These are phyloP conservation scores for Yueomyces sinensis DNA, from an alignment of 805 yeast genomes.

Conservation along the genomic window DNA sequence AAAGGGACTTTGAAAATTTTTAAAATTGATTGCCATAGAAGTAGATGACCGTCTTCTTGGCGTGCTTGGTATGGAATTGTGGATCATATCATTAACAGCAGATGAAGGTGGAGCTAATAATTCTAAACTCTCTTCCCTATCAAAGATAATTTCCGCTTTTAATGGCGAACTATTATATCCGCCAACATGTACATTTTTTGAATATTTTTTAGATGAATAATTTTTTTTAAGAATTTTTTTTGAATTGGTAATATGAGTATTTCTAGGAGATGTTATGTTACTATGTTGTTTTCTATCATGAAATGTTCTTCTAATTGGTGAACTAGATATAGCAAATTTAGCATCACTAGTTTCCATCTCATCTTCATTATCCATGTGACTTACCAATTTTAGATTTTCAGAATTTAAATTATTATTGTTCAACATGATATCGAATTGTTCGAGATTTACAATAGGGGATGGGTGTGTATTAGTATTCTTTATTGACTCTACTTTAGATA, in stretches of 20 bases:
- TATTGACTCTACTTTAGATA: constrained; percentile 18
- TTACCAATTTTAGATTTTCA: too few relatives aligned
- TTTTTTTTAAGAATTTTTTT: too few relatives aligned
- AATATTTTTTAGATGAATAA: too few relatives aligned
- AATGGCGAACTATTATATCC: background rate
- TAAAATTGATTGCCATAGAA: background rate
- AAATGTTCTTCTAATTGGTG: background rate
- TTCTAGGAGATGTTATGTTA: background rate
- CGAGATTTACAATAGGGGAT: background rate
- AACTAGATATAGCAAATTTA: background rate
- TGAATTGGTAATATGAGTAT: too few relatives aligned
- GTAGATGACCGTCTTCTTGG: background rate
- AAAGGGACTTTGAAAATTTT: background rate
- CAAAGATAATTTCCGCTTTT: background rate
- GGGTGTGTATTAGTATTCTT: background rate
- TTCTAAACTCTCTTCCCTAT: background rate
- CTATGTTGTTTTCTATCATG: background rate
- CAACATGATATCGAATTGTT: background rate
- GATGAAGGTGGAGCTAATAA: background rate
- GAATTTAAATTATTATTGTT: too few relatives aligned
- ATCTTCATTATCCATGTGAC: background rate
- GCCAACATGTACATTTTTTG: too few relatives aligned
- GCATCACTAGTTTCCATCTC: background rate
- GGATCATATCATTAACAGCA: background rate
- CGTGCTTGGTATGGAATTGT: background rate